These are phyloP conservation scores for Chamaenerion angustifolium DNA, from an alignment of 345 rosid species.

Conservation along the genomic window DNA sequence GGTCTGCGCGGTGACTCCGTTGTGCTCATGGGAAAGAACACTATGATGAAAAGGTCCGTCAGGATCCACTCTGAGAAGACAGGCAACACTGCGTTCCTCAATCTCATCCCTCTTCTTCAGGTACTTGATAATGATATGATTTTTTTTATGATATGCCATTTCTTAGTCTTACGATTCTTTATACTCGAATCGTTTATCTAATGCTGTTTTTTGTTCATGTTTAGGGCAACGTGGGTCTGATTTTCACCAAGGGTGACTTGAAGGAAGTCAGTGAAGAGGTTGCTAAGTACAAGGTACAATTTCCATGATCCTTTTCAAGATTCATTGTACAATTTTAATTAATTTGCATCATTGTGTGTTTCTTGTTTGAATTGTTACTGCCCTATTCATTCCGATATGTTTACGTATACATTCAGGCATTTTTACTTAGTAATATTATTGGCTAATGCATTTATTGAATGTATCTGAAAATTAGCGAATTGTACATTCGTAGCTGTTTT, in stretches of 20 bases:
- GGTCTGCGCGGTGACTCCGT: conserved; percentile 79
- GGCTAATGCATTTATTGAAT: no score
- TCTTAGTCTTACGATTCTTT: no score
- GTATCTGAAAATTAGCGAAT: no score
- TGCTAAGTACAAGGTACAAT: conserved; percentile 73
- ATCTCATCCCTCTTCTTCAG: conserved; percentile 78
- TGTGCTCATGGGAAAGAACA: conserved; percentile 92
- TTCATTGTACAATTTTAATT: no score
- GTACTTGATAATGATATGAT: conserved; percentile 11
- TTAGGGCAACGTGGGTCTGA: conserved; percentile 90
- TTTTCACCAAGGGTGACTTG: conserved; percentile 92
- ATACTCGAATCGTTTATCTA: no score
- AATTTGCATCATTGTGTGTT: background rate
- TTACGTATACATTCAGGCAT: no score
- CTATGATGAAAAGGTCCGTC: conserved; percentile 89
- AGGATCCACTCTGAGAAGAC: conserved; percentile 68
- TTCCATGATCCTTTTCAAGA: background rate
- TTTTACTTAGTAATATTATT: no score
- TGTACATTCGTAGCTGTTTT: no score
- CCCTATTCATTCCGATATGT: background rate
- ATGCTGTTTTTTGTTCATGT: background rate
- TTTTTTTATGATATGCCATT: no score
- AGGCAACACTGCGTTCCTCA: conserved; percentile 42
- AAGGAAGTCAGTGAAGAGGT: conserved; percentile 96
- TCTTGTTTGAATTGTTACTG: background rate